Percentiles rank a stretch among this genome's conserved stretches.
These are phyloP conservation scores for Rutstroemia sp. DNA, from an alignment of 2,329 filamentous ascomycete genomes.

Conservation along the genomic window DNA sequence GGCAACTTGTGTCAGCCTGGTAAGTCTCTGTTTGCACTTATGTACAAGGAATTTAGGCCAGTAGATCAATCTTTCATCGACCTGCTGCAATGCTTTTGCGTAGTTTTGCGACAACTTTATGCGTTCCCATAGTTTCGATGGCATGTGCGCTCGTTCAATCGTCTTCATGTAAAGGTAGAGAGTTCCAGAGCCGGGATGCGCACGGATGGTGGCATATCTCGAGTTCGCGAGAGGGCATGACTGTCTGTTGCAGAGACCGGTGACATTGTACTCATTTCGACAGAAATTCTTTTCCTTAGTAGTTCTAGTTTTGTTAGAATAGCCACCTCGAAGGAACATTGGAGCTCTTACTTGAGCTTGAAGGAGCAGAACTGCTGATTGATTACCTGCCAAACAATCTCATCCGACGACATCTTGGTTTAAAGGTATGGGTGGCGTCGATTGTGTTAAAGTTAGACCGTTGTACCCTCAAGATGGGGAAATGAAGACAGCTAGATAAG, in stretches of 20 bases:
- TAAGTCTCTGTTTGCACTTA: constrained; percentile 95
- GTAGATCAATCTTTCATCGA: constrained; percentile 82
- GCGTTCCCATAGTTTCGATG: constrained; percentile 88
- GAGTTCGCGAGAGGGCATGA: constrained; percentile 87
- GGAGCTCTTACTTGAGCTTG: constrained; percentile 69
- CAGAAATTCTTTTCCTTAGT: constrained; percentile 90
- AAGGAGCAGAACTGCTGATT: constrained; percentile 93
- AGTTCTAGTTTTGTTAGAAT: constrained; percentile 46
- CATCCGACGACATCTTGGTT: constrained; percentile 72
- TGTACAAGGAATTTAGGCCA: constrained; percentile 91
- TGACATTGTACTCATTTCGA: constrained; percentile 88
- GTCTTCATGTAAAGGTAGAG: constrained; percentile 98
- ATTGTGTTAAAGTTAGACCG: too few species aligned
- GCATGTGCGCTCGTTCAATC: constrained; percentile 79
- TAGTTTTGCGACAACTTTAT: constrained; percentile 90
- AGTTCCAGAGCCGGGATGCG: constrained; percentile 69
- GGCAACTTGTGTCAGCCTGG: constrained; percentile 82
- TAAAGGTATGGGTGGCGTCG: not conserved
- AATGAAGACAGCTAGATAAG: not conserved
- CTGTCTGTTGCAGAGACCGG: constrained; percentile 76
- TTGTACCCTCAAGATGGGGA: too few species aligned
- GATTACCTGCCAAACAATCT: constrained; percentile 96
- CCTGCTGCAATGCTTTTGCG: constrained; percentile 75
- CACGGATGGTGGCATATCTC: constrained; percentile 84
- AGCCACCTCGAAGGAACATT: not conserved